Conservation (phyloP, 202 grass and related monocot genomes). For the Schoenoplectus triqueter region DNA sequence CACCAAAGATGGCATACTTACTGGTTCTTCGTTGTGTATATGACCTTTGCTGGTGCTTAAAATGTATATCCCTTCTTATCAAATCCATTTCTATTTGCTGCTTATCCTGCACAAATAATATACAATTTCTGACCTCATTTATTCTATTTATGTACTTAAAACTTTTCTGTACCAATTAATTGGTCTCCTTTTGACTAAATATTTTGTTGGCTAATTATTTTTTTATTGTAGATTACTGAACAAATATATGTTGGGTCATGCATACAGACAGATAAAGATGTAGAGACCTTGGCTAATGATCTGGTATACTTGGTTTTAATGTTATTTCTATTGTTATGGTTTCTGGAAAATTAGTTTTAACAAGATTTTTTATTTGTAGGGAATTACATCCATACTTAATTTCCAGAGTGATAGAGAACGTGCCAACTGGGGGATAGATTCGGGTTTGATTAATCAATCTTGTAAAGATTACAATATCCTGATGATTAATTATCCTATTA, state of each 20-base stretch:
- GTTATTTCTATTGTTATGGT: background rate
- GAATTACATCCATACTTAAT: slow-evolving; percentile 94
- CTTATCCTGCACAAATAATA: background rate
- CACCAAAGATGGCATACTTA: background rate
- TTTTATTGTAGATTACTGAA: slow-evolving; percentile 74
- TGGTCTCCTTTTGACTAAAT: background rate
- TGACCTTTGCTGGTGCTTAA: background rate
- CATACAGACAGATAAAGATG: slow-evolving; percentile 93
- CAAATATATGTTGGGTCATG: slow-evolving; percentile 97
- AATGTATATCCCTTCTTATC: background rate
- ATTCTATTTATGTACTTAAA: background rate
- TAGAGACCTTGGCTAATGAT: slow-evolving; percentile 74
- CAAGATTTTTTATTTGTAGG: slow-evolving; percentile 49
- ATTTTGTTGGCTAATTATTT: slow-evolving; percentile 14
- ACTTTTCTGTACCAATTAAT: background rate
- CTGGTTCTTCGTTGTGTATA: background rate
- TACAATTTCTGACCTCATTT: slow-evolving; percentile 22
- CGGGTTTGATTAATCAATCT: slow-evolving; percentile 73
- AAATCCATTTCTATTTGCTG: background rate
- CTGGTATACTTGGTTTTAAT: slow-evolving; percentile 58
- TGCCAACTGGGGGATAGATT: slow-evolving; percentile 94
- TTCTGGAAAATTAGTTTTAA: slow-evolving; percentile 25
- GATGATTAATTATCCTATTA: slow-evolving; percentile 96
- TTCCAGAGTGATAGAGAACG: slow-evolving; percentile 98
- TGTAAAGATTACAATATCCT: slow-evolving; percentile 74